Percentiles rank a stretch among this genome's conserved stretches.
Conservation (phyloP, 2,329 filamentous ascomycete species). For the Talaromyces sp. region DNA sequence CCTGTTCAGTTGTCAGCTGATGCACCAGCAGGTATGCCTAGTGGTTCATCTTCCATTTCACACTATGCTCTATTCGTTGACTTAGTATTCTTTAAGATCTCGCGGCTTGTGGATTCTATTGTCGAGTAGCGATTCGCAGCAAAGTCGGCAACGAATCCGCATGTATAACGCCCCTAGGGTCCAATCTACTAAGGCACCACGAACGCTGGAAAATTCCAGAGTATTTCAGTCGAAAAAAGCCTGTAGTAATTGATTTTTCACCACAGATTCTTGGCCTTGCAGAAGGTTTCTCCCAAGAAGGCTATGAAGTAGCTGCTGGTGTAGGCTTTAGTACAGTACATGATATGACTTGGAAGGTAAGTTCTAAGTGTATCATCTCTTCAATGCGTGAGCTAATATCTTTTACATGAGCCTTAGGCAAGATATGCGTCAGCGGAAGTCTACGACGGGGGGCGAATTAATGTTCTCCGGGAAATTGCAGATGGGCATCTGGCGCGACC, state of each 20-base stretch:
- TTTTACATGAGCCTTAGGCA: neutral
- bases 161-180: neutral
- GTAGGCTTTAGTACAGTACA: neutral
- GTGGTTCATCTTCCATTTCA: too few relatives aligned
- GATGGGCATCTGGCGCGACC: neutral
- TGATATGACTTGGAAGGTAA: constrained; percentile 9
- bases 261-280: neutral
- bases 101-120: neutral
- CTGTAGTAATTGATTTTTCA: neutral
- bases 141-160: neutral
- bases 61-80: too few relatives aligned
- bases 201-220: neutral
- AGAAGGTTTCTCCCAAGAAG: neutral
- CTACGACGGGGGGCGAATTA: neutral
- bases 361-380: neutral
- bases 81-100: neutral
- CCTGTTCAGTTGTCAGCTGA: neutral
- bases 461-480: neutral
- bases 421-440: neutral
- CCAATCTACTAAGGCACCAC: neutral
- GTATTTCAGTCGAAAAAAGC: neutral
- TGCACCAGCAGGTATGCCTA: neutral
- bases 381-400: neutral
- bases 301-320: neutral
- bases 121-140: neutral